phyloP scores from a whole-genome alignment of 2,329 filamentous ascomycete genomes.

The Fusarium sp. region DNA sequence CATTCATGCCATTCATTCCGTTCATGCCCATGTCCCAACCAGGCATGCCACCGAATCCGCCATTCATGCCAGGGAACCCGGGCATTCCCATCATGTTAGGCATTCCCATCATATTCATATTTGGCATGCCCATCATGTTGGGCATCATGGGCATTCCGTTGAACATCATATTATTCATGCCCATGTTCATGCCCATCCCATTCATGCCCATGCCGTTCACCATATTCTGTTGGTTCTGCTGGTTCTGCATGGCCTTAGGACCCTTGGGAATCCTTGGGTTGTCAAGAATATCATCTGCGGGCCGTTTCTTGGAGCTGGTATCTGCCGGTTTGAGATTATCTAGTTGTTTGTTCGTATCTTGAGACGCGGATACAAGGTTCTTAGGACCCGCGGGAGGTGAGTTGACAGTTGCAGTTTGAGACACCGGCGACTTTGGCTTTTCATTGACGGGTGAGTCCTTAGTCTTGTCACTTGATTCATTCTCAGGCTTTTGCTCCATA shows the following conservation, averaged over 20 bases:
- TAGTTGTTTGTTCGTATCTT: constrained; percentile 50
- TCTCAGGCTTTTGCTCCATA: constrained; percentile 50
- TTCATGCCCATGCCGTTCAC: constrained; percentile 61
- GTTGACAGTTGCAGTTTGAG: constrained; percentile 35
- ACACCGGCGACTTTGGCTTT: constrained; percentile 50
- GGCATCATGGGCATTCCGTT: constrained; percentile 55
- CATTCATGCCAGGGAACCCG: constrained; percentile 44
- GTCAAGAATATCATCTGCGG: constrained; percentile 76
- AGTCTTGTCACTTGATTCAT: constrained; percentile 24
- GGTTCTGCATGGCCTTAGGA: constrained; percentile 71
- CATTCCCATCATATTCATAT: constrained; percentile 47
- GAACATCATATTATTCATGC: constrained; percentile 53
- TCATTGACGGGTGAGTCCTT: constrained; percentile 40
- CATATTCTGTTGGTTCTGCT: constrained; percentile 61
- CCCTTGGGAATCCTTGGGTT: constrained; percentile 73
- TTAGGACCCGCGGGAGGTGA: constrained; percentile 47
- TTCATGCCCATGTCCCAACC: constrained; percentile 44
- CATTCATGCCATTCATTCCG: constrained; percentile 34
- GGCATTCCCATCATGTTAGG: constrained; percentile 49
- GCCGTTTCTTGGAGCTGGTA: constrained; percentile 76
- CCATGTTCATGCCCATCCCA: constrained; percentile 58
- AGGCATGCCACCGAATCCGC: constrained; percentile 40
- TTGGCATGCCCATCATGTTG: constrained; percentile 53
- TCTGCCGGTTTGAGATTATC: constrained; percentile 46
- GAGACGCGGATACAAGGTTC: constrained; percentile 41